Conservation (phyloP, 805 yeast genomes). For the Saccharomyces mikatae region DNA sequence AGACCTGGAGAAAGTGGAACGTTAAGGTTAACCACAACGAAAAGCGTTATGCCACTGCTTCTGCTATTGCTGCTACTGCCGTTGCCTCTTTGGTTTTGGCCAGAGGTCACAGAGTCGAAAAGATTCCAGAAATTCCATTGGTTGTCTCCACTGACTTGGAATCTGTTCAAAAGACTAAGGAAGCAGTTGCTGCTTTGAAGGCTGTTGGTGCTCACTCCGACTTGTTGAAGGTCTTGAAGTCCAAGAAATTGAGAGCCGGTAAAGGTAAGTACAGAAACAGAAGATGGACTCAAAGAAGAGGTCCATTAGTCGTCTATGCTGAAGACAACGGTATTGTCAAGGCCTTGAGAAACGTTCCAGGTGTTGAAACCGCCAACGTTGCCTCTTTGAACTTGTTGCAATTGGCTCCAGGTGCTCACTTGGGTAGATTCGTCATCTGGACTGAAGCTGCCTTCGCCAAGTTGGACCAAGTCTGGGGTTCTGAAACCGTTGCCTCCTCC, state of each 20-base stretch:
- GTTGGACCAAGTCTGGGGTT: conserved; percentile 95
- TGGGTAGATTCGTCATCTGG: conserved; percentile 99
- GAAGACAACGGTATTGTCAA: conserved; percentile 95
- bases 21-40: conserved; percentile 99
- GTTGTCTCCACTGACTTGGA: conserved; percentile 92
- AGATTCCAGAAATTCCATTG: conserved; percentile 95
- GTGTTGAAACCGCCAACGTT: conserved; percentile 96
- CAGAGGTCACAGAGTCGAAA: conserved; percentile 99
- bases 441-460: conserved; percentile 96
- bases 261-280: conserved; percentile 99
- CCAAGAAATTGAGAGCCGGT: conserved; percentile 99
- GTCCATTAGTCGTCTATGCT: conserved; percentile 97
- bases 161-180: conserved; percentile 93
- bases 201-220: conserved; percentile 98
- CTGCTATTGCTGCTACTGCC: conserved; percentile 98
- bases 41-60: conserved; percentile 99
- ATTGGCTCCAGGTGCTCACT: conserved; percentile 99
- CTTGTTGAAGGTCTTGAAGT: conserved; percentile 93
- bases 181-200: conserved; percentile 95
- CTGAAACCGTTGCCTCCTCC: conserved; percentile 73
- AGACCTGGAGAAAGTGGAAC: conserved; percentile 99
- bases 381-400: conserved; percentile 89
- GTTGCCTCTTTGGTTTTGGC: conserved; percentile 97
- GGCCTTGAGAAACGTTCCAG: conserved; percentile 99
- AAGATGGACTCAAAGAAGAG: conserved; percentile 99